Evolutionary conservation across 257 asterid species (phyloP), one percentile per base, ranked within the genome.

Genomic region (Capsicum baccatum): DNA sequence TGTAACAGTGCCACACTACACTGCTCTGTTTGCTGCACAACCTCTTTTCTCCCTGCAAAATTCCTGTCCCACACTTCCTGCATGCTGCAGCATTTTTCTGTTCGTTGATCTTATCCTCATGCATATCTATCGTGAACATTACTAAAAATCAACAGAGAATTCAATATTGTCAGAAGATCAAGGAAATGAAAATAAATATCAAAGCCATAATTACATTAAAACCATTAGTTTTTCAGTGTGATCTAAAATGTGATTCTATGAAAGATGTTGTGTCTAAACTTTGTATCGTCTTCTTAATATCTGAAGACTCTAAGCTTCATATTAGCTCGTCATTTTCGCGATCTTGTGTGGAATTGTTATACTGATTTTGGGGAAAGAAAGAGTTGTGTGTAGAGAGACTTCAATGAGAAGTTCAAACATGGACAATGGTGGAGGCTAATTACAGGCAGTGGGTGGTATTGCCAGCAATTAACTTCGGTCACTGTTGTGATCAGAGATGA

Each of bases 221-320:
- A 26, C 81, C 63, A 76, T 52, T 76, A 52, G 7, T 8, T 14
- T 76, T 26, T 52, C 39, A 21, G 8, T 76, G 19, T 76, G 63
- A 52, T 21, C 80, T 71, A 19, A 71, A 50, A 47, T 19, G 42
- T 19, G 47, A 47, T 21, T 48, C 81, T 50, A 7, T 21, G 21
- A 50, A 74, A 21, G 47, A 50, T 21, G 47, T 74, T 47, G 79
- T 15, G 9, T 15, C 59, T 73, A 13, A 52, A 74, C 47, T 74
- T 19, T 74, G 21, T 74, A 21, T 21, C 62, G 7, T 74, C 81
- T 48, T 73, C 81, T 78, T 78, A 52, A 54, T 26, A 13, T 8
- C 64, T 54, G 81, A 26, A 54, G 63, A 54, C 59, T 52, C 64
- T 52, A 78, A 78, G 81, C 50, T 26, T 54, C 64, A 78, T 33